These are phyloP conservation scores for Gentiana macrophylla DNA, from an alignment of 257 asterid species.

Conservation along the genomic window DNA sequence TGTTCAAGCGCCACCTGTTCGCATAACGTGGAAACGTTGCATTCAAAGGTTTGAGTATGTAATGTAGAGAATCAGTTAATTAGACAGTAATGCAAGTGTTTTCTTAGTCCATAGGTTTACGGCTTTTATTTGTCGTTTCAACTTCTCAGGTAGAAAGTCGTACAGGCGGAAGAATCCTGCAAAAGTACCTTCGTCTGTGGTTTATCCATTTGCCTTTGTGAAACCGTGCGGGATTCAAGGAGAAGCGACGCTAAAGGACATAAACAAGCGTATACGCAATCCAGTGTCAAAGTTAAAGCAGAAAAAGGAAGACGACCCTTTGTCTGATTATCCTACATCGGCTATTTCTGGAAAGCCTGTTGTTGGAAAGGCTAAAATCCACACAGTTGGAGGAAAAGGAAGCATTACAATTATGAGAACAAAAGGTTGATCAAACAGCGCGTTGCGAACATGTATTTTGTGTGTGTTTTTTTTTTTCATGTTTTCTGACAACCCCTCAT, in stretches of 20 bases:
- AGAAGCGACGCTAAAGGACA: slow-evolving; percentile 28
- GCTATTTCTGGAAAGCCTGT: slow-evolving; percentile 33
- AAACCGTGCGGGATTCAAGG: slow-evolving; percentile 25
- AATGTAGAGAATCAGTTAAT: background rate
- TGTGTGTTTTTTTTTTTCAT: too few species aligned
- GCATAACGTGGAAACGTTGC: slow-evolving; percentile 4
- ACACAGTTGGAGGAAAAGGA: slow-evolving; percentile 28
- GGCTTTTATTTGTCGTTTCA: background rate
- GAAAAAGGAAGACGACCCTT: background rate
- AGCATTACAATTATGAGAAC: slow-evolving; percentile 31
- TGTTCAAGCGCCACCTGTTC: slow-evolving; percentile 5
- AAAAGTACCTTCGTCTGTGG: slow-evolving; percentile 16
- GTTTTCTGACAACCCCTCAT: too few species aligned
- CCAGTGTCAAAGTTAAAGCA: slow-evolving; percentile 11
- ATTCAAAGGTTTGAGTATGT: slow-evolving; percentile 16
- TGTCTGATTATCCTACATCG: slow-evolving; percentile 23
- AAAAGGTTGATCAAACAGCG: slow-evolving; percentile 15
- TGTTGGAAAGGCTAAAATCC: slow-evolving; percentile 20
- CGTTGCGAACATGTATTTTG: too few species aligned
- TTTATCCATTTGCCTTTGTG: slow-evolving; percentile 23
- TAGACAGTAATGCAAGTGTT: too few species aligned
- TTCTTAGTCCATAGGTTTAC: too few species aligned
- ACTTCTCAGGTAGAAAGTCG: slow-evolving; percentile 22
- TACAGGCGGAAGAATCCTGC: slow-evolving; percentile 4
- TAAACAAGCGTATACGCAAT: slow-evolving; percentile 18